Evolutionary conservation across 352 stramenopile genomes (phyloP).

Genomic region (Globisporangium camurandrum): DNA sequence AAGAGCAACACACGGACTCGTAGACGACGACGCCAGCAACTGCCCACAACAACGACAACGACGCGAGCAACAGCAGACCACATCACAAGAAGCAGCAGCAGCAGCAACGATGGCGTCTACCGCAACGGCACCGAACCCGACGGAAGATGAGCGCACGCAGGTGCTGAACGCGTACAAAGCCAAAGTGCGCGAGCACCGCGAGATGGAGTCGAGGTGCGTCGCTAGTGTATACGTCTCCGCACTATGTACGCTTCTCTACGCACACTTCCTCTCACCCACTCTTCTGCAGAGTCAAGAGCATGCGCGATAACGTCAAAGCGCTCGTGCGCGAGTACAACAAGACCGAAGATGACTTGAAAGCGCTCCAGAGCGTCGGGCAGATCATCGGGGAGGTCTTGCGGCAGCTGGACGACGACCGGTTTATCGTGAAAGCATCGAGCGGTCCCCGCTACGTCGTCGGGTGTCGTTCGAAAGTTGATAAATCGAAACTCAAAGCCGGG

Average conservation of each 20-base stretch:
- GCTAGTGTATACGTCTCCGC: neutral
- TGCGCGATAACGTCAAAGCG: slow-evolving; percentile 94
- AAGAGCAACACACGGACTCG: too few relatives aligned
- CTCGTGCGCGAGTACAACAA: slow-evolving; percentile 97
- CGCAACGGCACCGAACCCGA: slow-evolving; percentile 36
- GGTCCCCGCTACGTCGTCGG: slow-evolving; percentile 98
- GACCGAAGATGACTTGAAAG: slow-evolving; percentile 98
- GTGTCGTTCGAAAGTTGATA: slow-evolving; percentile 92
- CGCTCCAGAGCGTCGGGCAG: slow-evolving; percentile 95
- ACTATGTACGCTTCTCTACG: too few relatives aligned
- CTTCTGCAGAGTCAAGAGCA: slow-evolving; percentile 93
- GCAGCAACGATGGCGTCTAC: slow-evolving; percentile 24
- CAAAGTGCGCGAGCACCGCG: slow-evolving; percentile 96
- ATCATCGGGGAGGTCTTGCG: slow-evolving; percentile 99
- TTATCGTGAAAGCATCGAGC: slow-evolving; percentile 98
- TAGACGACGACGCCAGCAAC: too few relatives aligned
- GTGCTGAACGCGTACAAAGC: slow-evolving; percentile 92
- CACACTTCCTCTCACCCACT: too few relatives aligned
- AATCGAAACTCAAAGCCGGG: slow-evolving; percentile 95
- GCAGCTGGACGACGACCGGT: slow-evolving; percentile 96
- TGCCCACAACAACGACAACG: too few relatives aligned
- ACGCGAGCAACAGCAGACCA: neutral
- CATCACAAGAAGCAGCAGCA: slow-evolving; percentile 3
- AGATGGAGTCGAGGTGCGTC: slow-evolving; percentile 91
- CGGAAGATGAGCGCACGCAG: slow-evolving; percentile 87